Evolutionary conservation across 805 yeast genomes (phyloP).

Genomic region (Jamesozyma hellenica): DNA sequence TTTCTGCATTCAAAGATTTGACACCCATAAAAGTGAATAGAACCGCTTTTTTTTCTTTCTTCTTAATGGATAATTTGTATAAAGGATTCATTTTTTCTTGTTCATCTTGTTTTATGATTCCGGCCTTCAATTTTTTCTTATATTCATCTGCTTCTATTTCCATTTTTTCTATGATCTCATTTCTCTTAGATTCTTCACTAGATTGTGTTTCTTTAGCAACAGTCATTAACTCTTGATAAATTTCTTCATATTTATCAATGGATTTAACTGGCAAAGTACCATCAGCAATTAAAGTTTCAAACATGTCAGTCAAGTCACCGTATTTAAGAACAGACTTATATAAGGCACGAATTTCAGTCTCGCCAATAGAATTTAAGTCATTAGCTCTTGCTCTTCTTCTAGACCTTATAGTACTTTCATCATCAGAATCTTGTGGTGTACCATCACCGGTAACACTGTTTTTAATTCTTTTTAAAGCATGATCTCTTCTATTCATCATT

Average conservation of each 20-base stretch:
- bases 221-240: conserved; percentile 62
- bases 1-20: conserved; percentile 83
- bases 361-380: conserved; percentile 54
- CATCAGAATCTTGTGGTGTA: conserved; percentile 20
- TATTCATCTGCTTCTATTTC: conserved; percentile 53
- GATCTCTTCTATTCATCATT: conserved; percentile 71
- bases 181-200: conserved; percentile 56
- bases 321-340: conserved; percentile 72
- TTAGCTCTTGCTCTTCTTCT: conserved; percentile 31
- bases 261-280: conserved; percentile 81
- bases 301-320: conserved; percentile 67
- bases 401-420: conserved; percentile 32
- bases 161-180: conserved; percentile 42
- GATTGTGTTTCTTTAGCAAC: conserved; percentile 51
- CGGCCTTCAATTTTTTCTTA: conserved; percentile 35
- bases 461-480: conserved; percentile 54
- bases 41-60: conserved; percentile 82
- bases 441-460: conserved; percentile 35
- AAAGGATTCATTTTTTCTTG: conserved; percentile 35
- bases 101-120: conserved; percentile 27
- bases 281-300: conserved; percentile 83
- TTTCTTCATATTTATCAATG: conserved; percentile 64
- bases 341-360: conserved; percentile 75
- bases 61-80: conserved; percentile 49
- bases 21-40: conserved; percentile 83